Evolutionary conservation across 371 early-diverging fungal genomes (phyloP).

Genomic region (Mucor irregularis): DNA sequence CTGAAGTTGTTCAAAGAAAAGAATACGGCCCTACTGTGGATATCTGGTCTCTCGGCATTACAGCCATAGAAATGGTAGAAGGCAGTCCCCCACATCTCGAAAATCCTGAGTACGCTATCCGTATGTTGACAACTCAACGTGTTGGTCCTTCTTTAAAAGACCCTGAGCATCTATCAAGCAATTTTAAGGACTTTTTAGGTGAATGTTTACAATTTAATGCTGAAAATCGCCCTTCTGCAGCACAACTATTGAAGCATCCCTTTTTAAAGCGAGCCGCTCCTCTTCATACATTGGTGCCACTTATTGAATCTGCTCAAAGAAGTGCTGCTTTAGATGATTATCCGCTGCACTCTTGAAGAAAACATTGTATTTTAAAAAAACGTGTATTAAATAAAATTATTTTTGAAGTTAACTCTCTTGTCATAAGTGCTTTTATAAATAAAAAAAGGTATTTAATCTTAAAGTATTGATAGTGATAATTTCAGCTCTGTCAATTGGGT

Average conservation of each 20-base stretch:
- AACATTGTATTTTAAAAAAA: no score
- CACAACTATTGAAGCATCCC: constrained; percentile 60
- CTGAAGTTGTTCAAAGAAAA: constrained; percentile 84
- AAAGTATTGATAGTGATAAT: no score
- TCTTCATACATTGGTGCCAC: not conserved
- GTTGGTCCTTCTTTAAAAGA: constrained; percentile 79
- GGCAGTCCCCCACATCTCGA: constrained; percentile 95
- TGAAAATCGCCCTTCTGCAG: constrained; percentile 72
- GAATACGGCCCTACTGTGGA: constrained; percentile 85
- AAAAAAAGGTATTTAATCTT: no score
- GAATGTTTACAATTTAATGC: constrained; percentile 84
- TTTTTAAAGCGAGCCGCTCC: constrained; percentile 27
- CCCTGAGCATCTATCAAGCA: constrained; percentile 72
- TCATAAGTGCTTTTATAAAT: no score
- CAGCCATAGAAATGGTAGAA: constrained; percentile 96
- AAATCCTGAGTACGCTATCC: constrained; percentile 84
- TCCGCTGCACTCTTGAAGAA: no score
- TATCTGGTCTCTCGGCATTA: constrained; percentile 91
- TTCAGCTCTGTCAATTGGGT: no score
- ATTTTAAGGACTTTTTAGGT: constrained; percentile 81
- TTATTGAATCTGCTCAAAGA: constrained; percentile 19
- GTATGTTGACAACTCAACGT: no score
- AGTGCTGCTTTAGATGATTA: no score
- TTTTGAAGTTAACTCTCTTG: no score
- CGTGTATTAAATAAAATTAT: no score